Base-by-base conservation (phyloP, 345 rosid species). In the Melastoma malabathricum region DNA sequence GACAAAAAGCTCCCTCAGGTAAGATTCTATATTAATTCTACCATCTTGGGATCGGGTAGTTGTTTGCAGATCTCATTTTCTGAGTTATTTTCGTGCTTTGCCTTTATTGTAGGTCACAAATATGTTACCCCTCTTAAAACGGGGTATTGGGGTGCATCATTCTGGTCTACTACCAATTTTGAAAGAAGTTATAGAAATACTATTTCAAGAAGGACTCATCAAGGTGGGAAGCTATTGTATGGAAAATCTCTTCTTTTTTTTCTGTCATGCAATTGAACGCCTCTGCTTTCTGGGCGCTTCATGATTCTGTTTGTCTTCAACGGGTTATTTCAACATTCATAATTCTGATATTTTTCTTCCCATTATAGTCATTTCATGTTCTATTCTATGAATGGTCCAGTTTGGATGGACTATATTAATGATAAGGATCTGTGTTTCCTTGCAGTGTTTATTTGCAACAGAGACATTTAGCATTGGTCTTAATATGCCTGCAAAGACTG, bases 1-100 rank as follows among this genome's bases (percentile, higher is more conserved):
- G 98, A 92, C 71, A 92, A 84, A 70, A 87, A 92, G 79, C 88
- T 92, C 59, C 98, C 98, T 50, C 98, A 92, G 98, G 98, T 70
- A 82, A 79, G 86, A 67, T 61, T 16, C 68, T 50, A 25, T 48
- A 20, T 31, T 31, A 31, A 31, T 2, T 31, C 38, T 7, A 31
- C 38, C 38, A 3, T 2, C 38, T 31, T 17, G 20, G 14, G 43
- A 43, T 22, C 34, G 25, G 23, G 43, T 23, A 44, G 43, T 58
- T 39, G 14, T 58, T 38, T 19, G 3, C 13, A 41, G 47, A 19
- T n/a, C 34, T 20, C 3, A 16, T 18, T 29, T 25, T 44, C 5
- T 3, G 8, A 46, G 51, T 19, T 34, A 27, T 27, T 14, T 43
- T 9, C 25, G 45, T 45, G 23, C 10, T 13, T 13, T 5, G 56